Base-by-base conservation (phyloP, 495 filamentous ascomycete species). In the Xylaria longipes region DNA sequence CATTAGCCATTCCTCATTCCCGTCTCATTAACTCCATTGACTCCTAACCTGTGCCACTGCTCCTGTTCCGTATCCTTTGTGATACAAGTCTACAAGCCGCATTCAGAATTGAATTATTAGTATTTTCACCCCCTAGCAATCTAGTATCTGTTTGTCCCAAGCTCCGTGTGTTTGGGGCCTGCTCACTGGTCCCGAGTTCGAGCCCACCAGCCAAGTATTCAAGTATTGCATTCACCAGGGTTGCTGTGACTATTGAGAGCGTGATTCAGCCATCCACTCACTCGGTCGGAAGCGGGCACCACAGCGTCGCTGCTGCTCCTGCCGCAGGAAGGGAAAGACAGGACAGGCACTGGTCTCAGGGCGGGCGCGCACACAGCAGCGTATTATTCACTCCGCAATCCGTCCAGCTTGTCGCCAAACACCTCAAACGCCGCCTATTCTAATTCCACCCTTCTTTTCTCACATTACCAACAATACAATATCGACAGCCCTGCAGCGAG, bases 191-290 rank as follows among this genome's bases (percentile, higher is more conserved):
- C 35, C 60, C 68, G 68, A 66, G 60, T 43, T 60, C 27, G 41
- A 71, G 62, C 68, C 31, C 46, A 45, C 31, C 41, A 25, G 63
- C 63, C 25, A 14, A 25, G 61, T 29, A 31, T 15, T 25, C 67
- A 58, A 20, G 35, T 63, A 54, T 63, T 52, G 2, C 48, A 71
- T 48, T 66, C 69, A 65, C 69, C n/a, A 48, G 61, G 62, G 61
- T 56, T 43, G 33, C 52, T 48, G 69, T 66, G 69, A 71, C 69
- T 71, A 71, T 71, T 71, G 69, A 48, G 60, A 65, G 54, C 69
- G 69, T 71, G 69, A 71, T 71, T 71, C 69, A 71, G 69, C 69
- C 69, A 66, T 71, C 62, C 61, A 71, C 27, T 52, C 61, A 48
- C 52, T 66, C 69, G 48, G 39, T 71, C 62, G 48, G 69, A 43